phyloP scores from a whole-genome alignment of 306 rosid species.

The Pachyrhizus erosus region DNA sequence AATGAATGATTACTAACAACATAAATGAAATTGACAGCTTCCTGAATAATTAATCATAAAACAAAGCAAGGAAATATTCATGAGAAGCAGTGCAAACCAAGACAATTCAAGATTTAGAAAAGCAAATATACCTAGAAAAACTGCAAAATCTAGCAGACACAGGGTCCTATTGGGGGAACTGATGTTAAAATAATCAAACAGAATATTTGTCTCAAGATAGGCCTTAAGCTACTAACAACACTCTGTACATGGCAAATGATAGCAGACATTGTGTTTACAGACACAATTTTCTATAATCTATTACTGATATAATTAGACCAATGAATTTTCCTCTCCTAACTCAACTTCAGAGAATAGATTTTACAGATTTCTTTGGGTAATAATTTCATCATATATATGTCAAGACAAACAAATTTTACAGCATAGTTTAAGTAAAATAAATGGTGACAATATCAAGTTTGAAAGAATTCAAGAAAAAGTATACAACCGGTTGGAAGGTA shows the following conservation, averaged over 20 bases:
- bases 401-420: not conserved
- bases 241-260: not conserved
- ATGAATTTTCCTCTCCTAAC: not conserved
- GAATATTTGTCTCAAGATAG: not conserved
- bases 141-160: not conserved
- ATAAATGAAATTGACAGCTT: not conserved
- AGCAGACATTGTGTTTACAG: not conserved
- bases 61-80: not conserved
- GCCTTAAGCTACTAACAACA: not conserved
- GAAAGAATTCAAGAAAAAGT: not conserved
- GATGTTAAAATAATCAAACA: not conserved
- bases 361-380: not conserved
- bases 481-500: not conserved
- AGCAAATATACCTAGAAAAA: not conserved
- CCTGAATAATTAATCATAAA: not conserved
- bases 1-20: slow-evolving; percentile 11
- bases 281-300: not conserved
- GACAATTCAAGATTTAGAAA: not conserved
- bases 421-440: not conserved
- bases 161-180: not conserved
- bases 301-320: not conserved
- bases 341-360: not conserved
- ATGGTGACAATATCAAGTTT: not conserved
- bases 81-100: slow-evolving; percentile 17
- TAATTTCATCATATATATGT: not conserved